Evolutionary conservation across 2,329 filamentous ascomycete species (phyloP).

Genomic region (Colletotrichum sp.): DNA sequence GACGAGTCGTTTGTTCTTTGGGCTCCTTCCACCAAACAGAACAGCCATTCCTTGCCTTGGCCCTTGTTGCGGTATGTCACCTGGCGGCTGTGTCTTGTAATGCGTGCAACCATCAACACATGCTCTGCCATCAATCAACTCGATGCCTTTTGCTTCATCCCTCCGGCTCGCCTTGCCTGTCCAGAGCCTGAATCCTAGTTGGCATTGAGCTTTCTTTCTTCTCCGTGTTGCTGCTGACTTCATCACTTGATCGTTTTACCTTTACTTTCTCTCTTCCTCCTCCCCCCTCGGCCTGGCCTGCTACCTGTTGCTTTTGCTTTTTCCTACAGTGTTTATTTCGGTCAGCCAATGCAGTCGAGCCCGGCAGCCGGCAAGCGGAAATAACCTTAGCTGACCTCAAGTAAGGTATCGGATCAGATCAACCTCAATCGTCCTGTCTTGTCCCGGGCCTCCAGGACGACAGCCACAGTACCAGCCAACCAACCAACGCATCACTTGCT

Average conservation of each 20-base stretch:
- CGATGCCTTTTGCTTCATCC: not conserved
- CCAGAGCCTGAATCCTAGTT: not conserved
- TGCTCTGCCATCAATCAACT: not conserved
- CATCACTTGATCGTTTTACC: not conserved
- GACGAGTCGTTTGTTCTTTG: not conserved
- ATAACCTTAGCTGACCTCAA: constrained; percentile 6
- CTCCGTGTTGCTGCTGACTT: not conserved
- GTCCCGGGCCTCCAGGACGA: not conserved
- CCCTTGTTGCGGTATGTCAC: constrained; percentile 3
- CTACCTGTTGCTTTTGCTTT: not conserved
- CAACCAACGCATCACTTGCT: not conserved
- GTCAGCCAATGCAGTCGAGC: not conserved
- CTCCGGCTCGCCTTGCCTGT: not conserved
- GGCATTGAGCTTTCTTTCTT: not conserved
- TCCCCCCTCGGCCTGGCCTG: not conserved
- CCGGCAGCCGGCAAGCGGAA: constrained; percentile 14
- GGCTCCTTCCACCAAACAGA: not conserved
- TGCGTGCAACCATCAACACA: not conserved
- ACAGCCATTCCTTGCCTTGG: not conserved
- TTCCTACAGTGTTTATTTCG: not conserved
- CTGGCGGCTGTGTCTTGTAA: constrained; percentile 12
- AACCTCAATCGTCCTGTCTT: not conserved
- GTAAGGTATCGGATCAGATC: constrained; percentile 2
- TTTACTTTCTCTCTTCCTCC: not conserved
- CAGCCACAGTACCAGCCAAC: not conserved